Conservation (phyloP, 139 green algal genomes). For the Zygnema cylindricum region DNA sequence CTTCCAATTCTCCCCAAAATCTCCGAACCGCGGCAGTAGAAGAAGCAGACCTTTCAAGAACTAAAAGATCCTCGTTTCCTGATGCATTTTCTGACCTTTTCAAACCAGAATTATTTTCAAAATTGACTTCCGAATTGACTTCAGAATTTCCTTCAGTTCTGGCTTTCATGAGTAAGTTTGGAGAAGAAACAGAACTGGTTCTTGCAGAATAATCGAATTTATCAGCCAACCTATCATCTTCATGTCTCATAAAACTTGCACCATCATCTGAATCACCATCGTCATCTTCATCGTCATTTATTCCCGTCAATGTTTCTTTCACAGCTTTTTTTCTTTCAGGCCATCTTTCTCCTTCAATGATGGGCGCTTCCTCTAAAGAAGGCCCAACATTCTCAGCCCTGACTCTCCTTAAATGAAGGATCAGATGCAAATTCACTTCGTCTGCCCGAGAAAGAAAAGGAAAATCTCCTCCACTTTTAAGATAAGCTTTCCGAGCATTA, state of each 20-base stretch:
- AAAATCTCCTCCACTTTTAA: conserved; percentile 54
- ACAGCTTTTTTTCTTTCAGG: background rate
- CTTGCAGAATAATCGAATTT: no score
- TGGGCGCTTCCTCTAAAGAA: background rate
- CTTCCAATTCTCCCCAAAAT: background rate
- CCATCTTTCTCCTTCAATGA: background rate
- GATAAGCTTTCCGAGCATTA: conserved; percentile 26
- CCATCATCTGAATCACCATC: background rate
- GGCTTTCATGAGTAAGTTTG: no score
- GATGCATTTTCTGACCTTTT: no score
- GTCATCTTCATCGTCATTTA: background rate
- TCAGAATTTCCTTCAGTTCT: no score
- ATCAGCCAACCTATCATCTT: no score
- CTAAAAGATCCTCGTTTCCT: background rate
- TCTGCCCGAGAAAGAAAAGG: conserved; percentile 49
- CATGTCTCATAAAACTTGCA: no score
- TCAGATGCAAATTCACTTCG: conserved; percentile 48
- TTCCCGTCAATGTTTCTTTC: background rate
- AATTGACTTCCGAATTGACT: no score
- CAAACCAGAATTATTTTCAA: no score
- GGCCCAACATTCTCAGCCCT: background rate
- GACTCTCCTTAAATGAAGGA: conserved; percentile 41
- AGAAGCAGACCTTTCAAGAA: background rate
- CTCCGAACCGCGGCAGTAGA: background rate
- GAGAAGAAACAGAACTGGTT: no score